Conservation (phyloP, 2,329 filamentous ascomycete genomes). For the Claviceps pazoutovae region DNA sequence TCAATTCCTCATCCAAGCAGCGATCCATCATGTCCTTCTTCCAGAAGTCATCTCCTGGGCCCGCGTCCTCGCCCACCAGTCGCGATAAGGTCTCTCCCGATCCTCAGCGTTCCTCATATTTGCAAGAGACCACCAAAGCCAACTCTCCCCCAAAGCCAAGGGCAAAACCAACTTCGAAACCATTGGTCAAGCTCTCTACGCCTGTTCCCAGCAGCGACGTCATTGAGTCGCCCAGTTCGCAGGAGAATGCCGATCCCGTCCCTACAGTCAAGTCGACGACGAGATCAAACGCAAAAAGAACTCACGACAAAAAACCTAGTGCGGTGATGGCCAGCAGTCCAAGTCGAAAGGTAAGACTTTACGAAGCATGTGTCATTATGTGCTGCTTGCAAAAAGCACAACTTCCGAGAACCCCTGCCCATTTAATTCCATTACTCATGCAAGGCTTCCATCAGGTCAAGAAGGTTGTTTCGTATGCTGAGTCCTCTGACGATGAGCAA, state of each 20-base stretch:
- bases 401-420: too few species aligned
- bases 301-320: background rate
- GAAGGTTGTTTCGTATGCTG: constrained; percentile 62
- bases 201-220: constrained; percentile 73
- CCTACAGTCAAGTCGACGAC: constrained; percentile 35
- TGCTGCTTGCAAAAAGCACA: too few species aligned
- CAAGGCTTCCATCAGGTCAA: constrained; percentile 25
- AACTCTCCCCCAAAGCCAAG: constrained; percentile 21
- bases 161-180: constrained; percentile 25
- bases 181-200: constrained; percentile 36
- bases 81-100: constrained; percentile 19
- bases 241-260: constrained; percentile 44
- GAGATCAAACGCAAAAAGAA: constrained; percentile 15
- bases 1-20: constrained; percentile 24
- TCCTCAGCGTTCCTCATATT: constrained; percentile 19
- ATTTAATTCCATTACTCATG: background rate
- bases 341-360: constrained; percentile 54
- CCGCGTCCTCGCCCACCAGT: constrained; percentile 18
- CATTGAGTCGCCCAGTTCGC: constrained; percentile 51
- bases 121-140: constrained; percentile 28
- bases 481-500: constrained; percentile 70
- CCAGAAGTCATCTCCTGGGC: constrained; percentile 25
- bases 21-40: constrained; percentile 32
- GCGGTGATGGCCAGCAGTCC: constrained; percentile 50
- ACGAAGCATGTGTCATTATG: too few species aligned